These are phyloP conservation scores for Phyllosticta capitalensis DNA, from an alignment of 2,329 filamentous ascomycete species.

Conservation along the genomic window DNA sequence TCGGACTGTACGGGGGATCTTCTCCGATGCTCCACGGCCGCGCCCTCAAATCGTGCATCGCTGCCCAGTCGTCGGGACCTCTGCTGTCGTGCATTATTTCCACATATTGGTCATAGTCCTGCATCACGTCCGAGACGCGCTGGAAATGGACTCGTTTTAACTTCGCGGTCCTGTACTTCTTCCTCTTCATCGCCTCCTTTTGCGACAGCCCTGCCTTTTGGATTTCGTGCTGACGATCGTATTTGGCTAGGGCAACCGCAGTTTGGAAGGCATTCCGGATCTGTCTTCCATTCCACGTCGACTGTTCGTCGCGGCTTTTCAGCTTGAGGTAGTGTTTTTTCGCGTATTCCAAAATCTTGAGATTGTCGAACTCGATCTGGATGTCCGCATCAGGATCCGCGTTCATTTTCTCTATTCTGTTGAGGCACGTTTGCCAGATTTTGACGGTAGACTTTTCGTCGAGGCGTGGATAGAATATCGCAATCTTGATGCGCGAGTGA, in stretches of 20 bases:
- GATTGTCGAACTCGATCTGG: constrained; percentile 4
- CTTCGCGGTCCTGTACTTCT: too few species aligned
- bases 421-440: not conserved
- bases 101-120: too few species aligned
- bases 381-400: not conserved
- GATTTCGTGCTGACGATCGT: not conserved
- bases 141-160: too few species aligned
- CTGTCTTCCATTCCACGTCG: constrained; percentile 15
- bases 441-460: not conserved
- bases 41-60: too few species aligned
- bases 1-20: too few species aligned
- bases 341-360: not conserved
- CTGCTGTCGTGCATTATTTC: too few species aligned
- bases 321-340: too few species aligned
- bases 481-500: constrained; percentile 7
- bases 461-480: constrained; percentile 9
- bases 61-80: too few species aligned
- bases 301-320: not conserved
- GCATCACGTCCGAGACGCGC: too few species aligned
- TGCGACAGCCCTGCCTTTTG: too few species aligned
- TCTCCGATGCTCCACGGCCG: too few species aligned
- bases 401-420: not conserved
- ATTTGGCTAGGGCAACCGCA: constrained; percentile 14
- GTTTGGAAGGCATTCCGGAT: constrained; percentile 17
- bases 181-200: too few species aligned